Conservation (phyloP, 768 basidiomycete species). For the Antrodiella citrinella region DNA sequence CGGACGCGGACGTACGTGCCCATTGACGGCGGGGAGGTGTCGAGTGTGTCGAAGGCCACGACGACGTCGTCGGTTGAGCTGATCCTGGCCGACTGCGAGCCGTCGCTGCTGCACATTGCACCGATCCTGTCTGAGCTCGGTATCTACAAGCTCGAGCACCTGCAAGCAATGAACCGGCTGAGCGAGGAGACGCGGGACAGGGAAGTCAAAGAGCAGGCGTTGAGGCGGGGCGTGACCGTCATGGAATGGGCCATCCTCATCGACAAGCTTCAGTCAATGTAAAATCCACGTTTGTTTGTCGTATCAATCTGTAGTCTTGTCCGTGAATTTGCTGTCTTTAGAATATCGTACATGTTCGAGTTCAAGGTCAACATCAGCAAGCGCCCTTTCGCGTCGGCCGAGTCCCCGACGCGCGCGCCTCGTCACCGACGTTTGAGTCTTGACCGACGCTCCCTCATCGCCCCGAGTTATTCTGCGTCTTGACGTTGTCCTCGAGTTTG, state of each 20-base stretch:
- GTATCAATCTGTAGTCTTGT: too few species aligned
- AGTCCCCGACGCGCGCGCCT: too few species aligned
- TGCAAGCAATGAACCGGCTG: slow-evolving; percentile 52
- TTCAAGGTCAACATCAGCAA: too few species aligned
- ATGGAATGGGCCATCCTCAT: slow-evolving; percentile 76
- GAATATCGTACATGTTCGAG: too few species aligned
- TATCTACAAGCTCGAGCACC: slow-evolving; percentile 49
- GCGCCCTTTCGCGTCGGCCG: too few species aligned
- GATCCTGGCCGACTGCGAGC: slow-evolving; percentile 54
- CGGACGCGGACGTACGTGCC: slow-evolving; percentile 9
- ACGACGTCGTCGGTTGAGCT: slow-evolving; percentile 37
- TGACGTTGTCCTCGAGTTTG: too few species aligned
- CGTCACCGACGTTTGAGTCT: too few species aligned
- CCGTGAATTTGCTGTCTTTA: too few species aligned
- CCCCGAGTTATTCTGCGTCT: too few species aligned
- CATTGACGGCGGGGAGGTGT: slow-evolving; percentile 4
- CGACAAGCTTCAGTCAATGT: slow-evolving; percentile 46
- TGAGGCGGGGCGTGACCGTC: slow-evolving; percentile 59
- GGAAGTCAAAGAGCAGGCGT: slow-evolving; percentile 62
- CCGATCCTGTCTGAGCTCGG: slow-evolving; percentile 52
- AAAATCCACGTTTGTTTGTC: too few species aligned
- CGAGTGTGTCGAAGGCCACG: slow-evolving; percentile 24
- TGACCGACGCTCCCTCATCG: too few species aligned
- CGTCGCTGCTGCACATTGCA: slow-evolving; percentile 54
- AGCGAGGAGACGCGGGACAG: slow-evolving; percentile 60